Evolutionary conservation across 2,329 filamentous ascomycete species (phyloP).

Genomic region (Pestalotiopsis sp.): DNA sequence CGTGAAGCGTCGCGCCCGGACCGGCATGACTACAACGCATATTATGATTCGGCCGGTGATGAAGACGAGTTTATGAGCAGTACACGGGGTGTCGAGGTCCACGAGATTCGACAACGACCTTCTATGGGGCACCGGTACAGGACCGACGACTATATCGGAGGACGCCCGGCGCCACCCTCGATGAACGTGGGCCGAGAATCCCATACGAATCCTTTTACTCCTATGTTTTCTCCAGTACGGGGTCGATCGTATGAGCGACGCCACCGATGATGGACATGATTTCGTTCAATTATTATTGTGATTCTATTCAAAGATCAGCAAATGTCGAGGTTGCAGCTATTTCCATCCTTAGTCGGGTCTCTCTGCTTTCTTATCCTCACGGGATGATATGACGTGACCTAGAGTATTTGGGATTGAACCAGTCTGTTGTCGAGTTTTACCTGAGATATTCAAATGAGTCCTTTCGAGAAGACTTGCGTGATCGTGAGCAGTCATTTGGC

Average conservation of each 20-base stretch:
- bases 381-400: too few species aligned
- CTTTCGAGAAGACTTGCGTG: too few species aligned
- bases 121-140: neutral
- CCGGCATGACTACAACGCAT: neutral
- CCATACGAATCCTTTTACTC: neutral
- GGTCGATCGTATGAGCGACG: neutral
- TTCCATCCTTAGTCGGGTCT: neutral
- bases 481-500: too few species aligned
- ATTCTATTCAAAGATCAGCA: neutral
- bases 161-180: neutral
- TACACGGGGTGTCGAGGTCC: neutral
- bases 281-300: neutral
- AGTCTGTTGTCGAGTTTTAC: too few species aligned
- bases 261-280: neutral
- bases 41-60: neutral
- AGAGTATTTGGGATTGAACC: too few species aligned
- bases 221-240: neutral
- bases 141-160: neutral
- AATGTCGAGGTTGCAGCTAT: neutral
- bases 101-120: neutral
- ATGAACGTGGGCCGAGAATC: neutral
- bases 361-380: neutral
- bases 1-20: neutral
- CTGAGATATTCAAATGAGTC: too few species aligned
- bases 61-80: neutral